Evolutionary conservation across 305 asterid species (phyloP), one percentile per base, ranked within the genome.

Genomic region (Withania somnifera): DNA sequence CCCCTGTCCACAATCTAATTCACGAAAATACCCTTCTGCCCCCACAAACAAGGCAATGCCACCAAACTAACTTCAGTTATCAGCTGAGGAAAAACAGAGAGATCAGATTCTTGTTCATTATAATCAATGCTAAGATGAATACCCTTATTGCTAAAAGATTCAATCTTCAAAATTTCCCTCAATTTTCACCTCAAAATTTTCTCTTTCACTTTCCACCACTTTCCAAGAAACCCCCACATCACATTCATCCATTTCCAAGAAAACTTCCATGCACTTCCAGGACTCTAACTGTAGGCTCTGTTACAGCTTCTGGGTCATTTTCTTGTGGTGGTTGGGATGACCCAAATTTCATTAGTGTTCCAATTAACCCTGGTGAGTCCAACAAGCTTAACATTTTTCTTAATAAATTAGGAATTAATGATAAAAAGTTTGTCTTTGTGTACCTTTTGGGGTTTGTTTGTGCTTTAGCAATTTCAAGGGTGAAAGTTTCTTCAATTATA

Each of bases 391-490:
- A 57, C 20, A 84, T 78, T 82, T 85, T 93, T 81, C 85, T 93
- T 79, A 78, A 82, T 83, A 92, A 90, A 5, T 80, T 90, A 7
- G 97, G 98, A 80, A 87, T 92, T 58, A 91, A 86, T 81, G 95
- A 93, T 80, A 92, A 86, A 84, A 95, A 91, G 87, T 91, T 81
- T 83, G 87, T 90, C 24, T 90, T 91, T 85, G 97, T 95, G 61
- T 95, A 91, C 83, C 86, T 92, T 34, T 89, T 93, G 83, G 99
- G 99, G 11, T 92, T 95, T 83, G 87, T 93, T 75, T 92, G 98
- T 83, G 98, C 99, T 47, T 84, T 93, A 88, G 95, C 94, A 10
- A 83, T 95, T 82, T 92, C 94, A 85, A 92, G 98, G 84, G 89
- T 93, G 63, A 92, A 85, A 88, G 89, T 92, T 78, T 89, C 97